These are phyloP conservation scores for Canna indica DNA, from an alignment of 176 grass and related monocot species.

Conservation along the genomic window DNA sequence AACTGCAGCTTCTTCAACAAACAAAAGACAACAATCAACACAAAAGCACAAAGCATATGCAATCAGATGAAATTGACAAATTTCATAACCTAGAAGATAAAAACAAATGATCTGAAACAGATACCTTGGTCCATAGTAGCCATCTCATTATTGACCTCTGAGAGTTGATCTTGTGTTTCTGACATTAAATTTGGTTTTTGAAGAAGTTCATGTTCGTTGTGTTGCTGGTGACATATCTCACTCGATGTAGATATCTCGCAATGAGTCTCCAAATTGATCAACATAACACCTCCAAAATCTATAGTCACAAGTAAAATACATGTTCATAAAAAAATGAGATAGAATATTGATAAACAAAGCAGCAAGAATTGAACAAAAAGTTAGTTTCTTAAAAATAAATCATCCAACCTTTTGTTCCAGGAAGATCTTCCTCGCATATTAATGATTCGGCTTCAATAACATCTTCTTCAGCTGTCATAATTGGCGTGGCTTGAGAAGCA, in stretches of 20 bases:
- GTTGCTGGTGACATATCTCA: slow-evolving; percentile 46
- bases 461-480: neutral
- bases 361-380: neutral
- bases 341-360: neutral
- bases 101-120: neutral
- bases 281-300: slow-evolving; percentile 36
- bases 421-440: slow-evolving; percentile 1
- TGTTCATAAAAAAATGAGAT: neutral
- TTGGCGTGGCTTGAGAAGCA: neutral
- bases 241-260: slow-evolving; percentile 33
- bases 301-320: slow-evolving; percentile 30
- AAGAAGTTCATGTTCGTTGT: slow-evolving; percentile 25
- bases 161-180: slow-evolving; percentile 17
- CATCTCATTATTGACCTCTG: slow-evolving; percentile 22
- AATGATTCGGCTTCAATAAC: neutral
- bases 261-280: slow-evolving; percentile 22
- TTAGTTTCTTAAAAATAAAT: neutral
- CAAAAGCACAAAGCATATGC: neutral
- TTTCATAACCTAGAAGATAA: neutral
- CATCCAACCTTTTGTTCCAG: neutral
- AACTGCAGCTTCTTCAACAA: slow-evolving; percentile 13
- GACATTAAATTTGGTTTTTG: slow-evolving; percentile 18
- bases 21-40: neutral
- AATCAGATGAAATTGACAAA: neutral
- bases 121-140: slow-evolving; percentile 11